Percentiles rank a stretch among this genome's conserved stretches.
phyloP scores from a whole-genome alignment of 257 asterid genomes.

The Salvia rosmarinus region DNA sequence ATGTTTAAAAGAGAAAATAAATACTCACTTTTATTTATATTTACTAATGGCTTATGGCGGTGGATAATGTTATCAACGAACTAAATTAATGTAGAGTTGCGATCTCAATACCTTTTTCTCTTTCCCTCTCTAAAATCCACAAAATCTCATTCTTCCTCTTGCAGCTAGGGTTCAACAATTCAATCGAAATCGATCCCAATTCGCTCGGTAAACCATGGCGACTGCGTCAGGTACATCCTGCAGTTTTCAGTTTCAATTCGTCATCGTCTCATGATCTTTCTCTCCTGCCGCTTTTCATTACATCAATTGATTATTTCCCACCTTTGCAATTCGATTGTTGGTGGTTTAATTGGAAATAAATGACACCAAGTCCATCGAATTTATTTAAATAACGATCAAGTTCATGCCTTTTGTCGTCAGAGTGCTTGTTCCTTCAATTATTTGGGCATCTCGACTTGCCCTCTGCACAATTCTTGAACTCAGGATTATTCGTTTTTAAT shows the following conservation, averaged over 20 bases:
- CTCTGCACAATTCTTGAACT: not conserved
- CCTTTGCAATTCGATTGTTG: slow-evolving; percentile 12
- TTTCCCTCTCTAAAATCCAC: slow-evolving; percentile 2
- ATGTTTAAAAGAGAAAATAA: too few species aligned
- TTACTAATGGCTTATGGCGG: too few species aligned
- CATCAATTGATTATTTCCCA: not conserved
- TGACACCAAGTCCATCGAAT: not conserved
- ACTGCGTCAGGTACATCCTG: slow-evolving; percentile 67
- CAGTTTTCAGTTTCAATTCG: not conserved
- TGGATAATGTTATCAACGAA: too few species aligned
- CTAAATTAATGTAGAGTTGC: not conserved
- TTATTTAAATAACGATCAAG: slow-evolving; percentile 10
- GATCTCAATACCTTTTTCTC: not conserved
- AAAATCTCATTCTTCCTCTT: not conserved
- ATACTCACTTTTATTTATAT: too few species aligned
- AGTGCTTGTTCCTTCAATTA: not conserved
- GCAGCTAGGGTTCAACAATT: slow-evolving; percentile 19
- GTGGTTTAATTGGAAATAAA: not conserved
- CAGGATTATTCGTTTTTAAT: not conserved
- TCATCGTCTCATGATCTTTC: not conserved
- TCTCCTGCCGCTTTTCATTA: not conserved
- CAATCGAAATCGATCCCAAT: slow-evolving; percentile 3
- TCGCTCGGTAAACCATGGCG: slow-evolving; percentile 53
- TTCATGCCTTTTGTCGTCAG: not conserved
- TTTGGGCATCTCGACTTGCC: not conserved